Evolutionary conservation across 768 basidiomycete species (phyloP).

Genomic region (Trametopsis cervina): DNA sequence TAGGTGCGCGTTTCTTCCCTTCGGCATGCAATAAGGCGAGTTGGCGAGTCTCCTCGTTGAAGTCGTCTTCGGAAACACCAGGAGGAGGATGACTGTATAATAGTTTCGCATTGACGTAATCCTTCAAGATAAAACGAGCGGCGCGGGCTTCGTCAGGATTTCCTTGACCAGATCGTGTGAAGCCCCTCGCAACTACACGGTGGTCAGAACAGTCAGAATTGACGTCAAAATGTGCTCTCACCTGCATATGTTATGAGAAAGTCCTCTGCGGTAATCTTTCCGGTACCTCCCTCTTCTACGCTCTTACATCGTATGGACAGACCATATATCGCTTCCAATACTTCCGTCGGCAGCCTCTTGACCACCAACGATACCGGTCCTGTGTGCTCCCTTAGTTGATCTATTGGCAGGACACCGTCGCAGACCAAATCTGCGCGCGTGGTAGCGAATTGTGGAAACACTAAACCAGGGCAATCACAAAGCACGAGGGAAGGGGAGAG

Average conservation of each 20-base stretch:
- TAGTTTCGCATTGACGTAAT: conserved; percentile 93
- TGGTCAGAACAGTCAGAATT: conserved; percentile 6
- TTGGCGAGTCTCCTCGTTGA: conserved; percentile 68
- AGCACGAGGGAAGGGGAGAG: conserved; percentile 82
- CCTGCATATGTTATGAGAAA: conserved; percentile 88
- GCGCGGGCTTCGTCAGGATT: conserved; percentile 96
- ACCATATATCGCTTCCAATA: conserved; percentile 90
- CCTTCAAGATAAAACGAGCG: conserved; percentile 88
- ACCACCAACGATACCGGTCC: conserved; percentile 77
- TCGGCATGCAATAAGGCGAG: conserved; percentile 49
- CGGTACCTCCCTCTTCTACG: conserved; percentile 82
- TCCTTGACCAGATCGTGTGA: conserved; percentile 88
- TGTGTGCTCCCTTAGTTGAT: conserved; percentile 91
- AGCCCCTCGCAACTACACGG: conserved; percentile 79
- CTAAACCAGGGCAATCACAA: conserved; percentile 96
- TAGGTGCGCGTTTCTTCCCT: conserved; percentile 86
- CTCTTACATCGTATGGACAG: conserved; percentile 58
- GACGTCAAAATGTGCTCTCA: conserved; percentile 38
- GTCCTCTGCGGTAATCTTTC: conserved; percentile 66
- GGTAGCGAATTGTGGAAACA: conserved; percentile 97
- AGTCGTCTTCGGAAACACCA: conserved; percentile 49
- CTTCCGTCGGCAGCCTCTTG: conserved; percentile 69
- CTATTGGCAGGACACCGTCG: conserved; percentile 95
- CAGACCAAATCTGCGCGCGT: conserved; percentile 95
- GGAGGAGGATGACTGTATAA: conserved; percentile 92